Evolutionary conservation across 257 asterid species (phyloP).

Genomic region (Ajuga chamaepitys): DNA sequence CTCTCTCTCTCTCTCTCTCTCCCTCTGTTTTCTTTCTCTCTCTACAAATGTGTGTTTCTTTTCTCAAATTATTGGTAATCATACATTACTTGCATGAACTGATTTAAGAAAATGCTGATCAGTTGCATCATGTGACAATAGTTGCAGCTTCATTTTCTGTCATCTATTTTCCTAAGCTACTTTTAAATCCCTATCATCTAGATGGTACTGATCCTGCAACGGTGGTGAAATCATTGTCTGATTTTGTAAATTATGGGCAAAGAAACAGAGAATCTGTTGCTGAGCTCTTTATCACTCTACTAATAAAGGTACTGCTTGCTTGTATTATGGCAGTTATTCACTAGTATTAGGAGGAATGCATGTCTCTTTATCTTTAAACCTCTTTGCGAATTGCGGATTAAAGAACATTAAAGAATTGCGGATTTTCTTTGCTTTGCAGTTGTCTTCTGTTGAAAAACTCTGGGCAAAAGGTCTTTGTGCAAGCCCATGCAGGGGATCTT

Average conservation of each 20-base stretch:
- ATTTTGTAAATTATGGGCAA: slow-evolving; percentile 57
- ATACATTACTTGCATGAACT: not conserved
- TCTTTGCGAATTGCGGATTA: no score
- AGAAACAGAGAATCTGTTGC: slow-evolving; percentile 63
- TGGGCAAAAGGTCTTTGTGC: slow-evolving; percentile 92
- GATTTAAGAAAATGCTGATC: not conserved
- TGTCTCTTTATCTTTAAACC: not conserved
- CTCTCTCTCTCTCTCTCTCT: no score
- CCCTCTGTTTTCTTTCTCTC: not conserved
- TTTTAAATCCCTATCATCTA: slow-evolving; percentile 24
- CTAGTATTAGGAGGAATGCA: not conserved
- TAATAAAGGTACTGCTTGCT: slow-evolving; percentile 52
- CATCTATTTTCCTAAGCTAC: slow-evolving; percentile 9
- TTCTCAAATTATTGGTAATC: not conserved
- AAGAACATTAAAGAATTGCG: not conserved
- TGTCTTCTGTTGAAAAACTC: slow-evolving; percentile 67
- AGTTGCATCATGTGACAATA: not conserved
- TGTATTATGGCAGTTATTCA: not conserved
- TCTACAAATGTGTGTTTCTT: not conserved
- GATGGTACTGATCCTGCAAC: slow-evolving; percentile 73
- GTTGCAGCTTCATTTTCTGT: not conserved
- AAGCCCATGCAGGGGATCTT: slow-evolving; percentile 56
- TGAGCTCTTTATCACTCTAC: slow-evolving; percentile 73
- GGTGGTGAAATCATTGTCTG: slow-evolving; percentile 42
- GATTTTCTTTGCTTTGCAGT: slow-evolving; percentile 35